Evolutionary conservation across 768 basidiomycete species (phyloP).

Genomic region (Cubamyces lactineus): DNA sequence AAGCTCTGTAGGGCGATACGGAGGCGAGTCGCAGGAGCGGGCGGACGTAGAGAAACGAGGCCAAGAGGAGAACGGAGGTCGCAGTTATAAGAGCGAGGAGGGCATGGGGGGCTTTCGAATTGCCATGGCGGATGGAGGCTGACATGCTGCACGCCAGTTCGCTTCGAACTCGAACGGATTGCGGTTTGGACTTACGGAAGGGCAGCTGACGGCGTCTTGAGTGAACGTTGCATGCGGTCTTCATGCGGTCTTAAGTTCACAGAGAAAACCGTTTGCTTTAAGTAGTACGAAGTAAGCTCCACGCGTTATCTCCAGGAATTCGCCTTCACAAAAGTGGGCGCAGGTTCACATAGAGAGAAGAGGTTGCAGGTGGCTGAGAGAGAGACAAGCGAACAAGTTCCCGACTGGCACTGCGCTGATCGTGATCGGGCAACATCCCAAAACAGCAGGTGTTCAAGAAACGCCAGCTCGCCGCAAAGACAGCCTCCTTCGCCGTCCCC

Average conservation of each 20-base stretch:
- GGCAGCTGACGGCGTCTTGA: not conserved
- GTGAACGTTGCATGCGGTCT: not conserved
- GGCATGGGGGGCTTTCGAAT: not conserved
- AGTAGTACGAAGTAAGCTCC: too few relatives aligned
- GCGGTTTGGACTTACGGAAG: not conserved
- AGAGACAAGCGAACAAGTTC: not conserved
- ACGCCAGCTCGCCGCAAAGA: not conserved
- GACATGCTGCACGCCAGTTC: conserved; percentile 8
- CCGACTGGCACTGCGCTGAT: conserved; percentile 5
- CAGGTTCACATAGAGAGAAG: not conserved
- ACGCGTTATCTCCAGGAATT: too few relatives aligned
- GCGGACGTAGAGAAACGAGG: conserved; percentile 32
- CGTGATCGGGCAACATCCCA: conserved; percentile 2
- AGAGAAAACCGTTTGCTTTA: not conserved
- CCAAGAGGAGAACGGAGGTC: conserved; percentile 29
- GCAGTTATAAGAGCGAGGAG: conserved; percentile 7
- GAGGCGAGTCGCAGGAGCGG: conserved; percentile 22
- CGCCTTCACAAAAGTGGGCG: too few relatives aligned
- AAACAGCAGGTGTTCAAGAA: conserved; percentile 19
- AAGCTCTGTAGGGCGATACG: conserved; percentile 24
- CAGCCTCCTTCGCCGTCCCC: conserved; percentile 2
- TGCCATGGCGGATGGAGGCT: conserved; percentile 6
- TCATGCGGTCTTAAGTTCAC: not conserved
- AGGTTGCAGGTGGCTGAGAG: not conserved
- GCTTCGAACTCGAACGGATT: not conserved